phyloP scores from a whole-genome alignment of 164 flowering plant species.

The Houttuynia cordata region DNA sequence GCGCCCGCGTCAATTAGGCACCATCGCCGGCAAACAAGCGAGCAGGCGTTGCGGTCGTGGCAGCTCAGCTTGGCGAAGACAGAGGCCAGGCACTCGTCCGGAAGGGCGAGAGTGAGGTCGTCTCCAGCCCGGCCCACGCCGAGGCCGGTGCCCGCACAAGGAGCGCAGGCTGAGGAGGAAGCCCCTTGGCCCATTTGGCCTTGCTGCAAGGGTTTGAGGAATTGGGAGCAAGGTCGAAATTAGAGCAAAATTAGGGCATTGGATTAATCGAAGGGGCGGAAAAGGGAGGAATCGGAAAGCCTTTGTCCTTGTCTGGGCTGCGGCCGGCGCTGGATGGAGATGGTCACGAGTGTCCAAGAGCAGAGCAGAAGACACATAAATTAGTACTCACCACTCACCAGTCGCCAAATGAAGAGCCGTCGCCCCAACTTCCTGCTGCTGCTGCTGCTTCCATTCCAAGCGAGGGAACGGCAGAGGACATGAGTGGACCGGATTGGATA shows the following conservation, averaged over 20 bases:
- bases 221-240: not conserved
- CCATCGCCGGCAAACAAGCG: constrained; percentile 20
- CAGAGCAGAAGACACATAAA: too few species aligned
- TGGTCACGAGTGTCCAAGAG: too few species aligned
- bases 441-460: too few species aligned
- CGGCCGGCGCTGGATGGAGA: too few species aligned
- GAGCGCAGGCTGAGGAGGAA: not conserved
- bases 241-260: not conserved
- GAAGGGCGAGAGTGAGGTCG: constrained; percentile 12
- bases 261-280: too few species aligned
- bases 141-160: not conserved
- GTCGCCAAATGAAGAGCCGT: too few species aligned
- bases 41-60: constrained; percentile 17
- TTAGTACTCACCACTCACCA: too few species aligned
- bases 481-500: too few species aligned
- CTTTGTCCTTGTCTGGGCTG: too few species aligned
- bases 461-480: too few species aligned
- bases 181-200: constrained; percentile 7
- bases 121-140: not conserved
- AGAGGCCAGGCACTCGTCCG: constrained; percentile 19
- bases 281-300: too few species aligned
- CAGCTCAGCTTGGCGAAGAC: constrained; percentile 11
- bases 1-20: constrained; percentile 11
- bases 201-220: not conserved
- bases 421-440: too few species aligned